These are phyloP conservation scores for Xanthoconium stramineum DNA, from an alignment of 768 basidiomycete genomes.

Conservation along the genomic window DNA sequence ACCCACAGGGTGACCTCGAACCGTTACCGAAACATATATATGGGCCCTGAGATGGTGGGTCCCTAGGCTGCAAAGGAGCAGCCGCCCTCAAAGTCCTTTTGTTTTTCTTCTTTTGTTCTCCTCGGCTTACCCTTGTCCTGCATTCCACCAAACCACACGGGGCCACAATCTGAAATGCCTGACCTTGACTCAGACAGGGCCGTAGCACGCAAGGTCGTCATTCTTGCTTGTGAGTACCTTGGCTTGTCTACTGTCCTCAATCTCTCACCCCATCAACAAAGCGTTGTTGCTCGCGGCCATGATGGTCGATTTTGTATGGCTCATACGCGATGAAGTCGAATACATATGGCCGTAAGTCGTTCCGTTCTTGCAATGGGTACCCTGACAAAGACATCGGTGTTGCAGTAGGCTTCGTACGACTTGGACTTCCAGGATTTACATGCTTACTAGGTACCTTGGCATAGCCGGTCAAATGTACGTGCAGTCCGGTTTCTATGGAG, in stretches of 20 bases:
- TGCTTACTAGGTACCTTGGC: slow-evolving; percentile 16
- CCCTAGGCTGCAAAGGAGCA: too few relatives aligned
- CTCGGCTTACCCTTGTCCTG: not conserved
- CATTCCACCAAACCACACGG: not conserved
- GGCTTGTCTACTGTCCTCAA: not conserved
- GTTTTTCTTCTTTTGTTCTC: too few relatives aligned
- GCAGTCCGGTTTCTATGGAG: not conserved
- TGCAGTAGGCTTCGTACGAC: slow-evolving; percentile 8
- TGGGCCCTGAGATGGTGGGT: not conserved
- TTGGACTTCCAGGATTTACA: slow-evolving; percentile 9
- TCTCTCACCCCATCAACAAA: not conserved
- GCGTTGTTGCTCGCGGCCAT: slow-evolving; percentile 12
- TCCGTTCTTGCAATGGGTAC: not conserved
- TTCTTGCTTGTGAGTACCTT: slow-evolving; percentile 13
- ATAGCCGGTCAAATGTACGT: slow-evolving; percentile 20
- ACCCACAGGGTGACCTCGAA: not conserved
- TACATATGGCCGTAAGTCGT: slow-evolving; percentile 21
- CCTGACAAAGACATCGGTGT: not conserved
- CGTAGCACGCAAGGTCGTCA: slow-evolving; percentile 7
- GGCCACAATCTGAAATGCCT: not conserved
- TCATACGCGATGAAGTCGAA: slow-evolving; percentile 14
- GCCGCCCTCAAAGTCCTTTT: too few relatives aligned
- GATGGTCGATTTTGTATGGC: slow-evolving; percentile 14
- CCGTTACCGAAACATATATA: not conserved
- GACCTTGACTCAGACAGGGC: not conserved